Percentiles rank a stretch among this genome's conserved stretches.
phyloP scores from a whole-genome alignment of 208 protist species.

The Leishmania martiniquensis region DNA sequence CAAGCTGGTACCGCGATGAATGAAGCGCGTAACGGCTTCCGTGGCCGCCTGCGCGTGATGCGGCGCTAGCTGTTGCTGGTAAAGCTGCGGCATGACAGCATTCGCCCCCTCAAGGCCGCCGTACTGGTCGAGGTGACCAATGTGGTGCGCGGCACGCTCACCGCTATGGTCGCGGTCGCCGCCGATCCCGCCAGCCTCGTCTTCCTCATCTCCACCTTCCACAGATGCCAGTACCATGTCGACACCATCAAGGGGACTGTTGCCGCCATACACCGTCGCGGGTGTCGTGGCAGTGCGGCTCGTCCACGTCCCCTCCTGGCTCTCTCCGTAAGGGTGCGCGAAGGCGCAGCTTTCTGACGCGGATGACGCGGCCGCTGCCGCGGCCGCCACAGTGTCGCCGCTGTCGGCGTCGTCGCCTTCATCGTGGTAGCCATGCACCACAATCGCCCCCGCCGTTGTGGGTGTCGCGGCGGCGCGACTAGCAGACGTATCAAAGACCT shows the following conservation, averaged over 20 bases:
- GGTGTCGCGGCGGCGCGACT: slow-evolving; percentile 3
- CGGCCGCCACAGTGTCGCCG: not conserved
- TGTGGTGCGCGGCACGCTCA: not conserved
- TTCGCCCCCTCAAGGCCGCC: not conserved
- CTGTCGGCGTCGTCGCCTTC: not conserved
- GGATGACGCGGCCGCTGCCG: not conserved
- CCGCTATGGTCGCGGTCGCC: not conserved
- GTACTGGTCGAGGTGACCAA: not conserved
- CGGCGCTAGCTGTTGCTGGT: slow-evolving; percentile 3
- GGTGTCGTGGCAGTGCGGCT: not conserved
- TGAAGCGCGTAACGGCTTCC: too few relatives aligned
- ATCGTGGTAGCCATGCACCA: not conserved
- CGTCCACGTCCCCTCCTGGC: slow-evolving; percentile 5
- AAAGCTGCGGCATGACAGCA: not conserved
- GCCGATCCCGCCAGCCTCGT: not conserved
- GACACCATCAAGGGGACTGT: not conserved
- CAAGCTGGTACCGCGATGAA: too few relatives aligned
- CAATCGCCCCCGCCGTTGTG: not conserved
- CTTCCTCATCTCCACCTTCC: slow-evolving; percentile 1
- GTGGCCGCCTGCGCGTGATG: not conserved
- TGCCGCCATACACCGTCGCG: not conserved
- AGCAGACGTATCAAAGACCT: not conserved
- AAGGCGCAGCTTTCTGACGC: not conserved
- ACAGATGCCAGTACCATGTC: not conserved
- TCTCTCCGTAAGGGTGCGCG: not conserved